Percentiles rank a stretch among this genome's conserved stretches.
phyloP scores from a whole-genome alignment of 768 basidiomycete genomes.

The Cystobasidium tubakii region DNA sequence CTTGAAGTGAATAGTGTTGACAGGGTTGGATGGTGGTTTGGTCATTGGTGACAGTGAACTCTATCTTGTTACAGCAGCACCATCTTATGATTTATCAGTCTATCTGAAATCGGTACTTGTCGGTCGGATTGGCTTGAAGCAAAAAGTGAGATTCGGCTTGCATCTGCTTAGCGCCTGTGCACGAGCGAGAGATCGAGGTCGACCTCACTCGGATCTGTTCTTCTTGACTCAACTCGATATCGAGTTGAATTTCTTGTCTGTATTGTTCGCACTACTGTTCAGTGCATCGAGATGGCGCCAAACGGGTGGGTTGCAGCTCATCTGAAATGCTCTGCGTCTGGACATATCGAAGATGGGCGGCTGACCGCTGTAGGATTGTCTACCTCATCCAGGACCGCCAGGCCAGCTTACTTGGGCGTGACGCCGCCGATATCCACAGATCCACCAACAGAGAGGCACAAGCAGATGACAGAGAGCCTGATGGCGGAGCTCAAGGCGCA shows the following conservation, averaged over 20 bases:
- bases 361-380: not conserved
- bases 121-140: not conserved
- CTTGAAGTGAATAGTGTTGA: too few relatives aligned
- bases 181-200: not conserved
- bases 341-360: not conserved
- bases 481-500: conserved; percentile 85
- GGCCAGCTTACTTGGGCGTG: conserved; percentile 40
- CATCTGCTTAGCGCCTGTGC: too few relatives aligned
- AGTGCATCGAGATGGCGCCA: not conserved
- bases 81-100: too few relatives aligned
- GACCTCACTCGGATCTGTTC: not conserved
- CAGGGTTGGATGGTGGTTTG: too few relatives aligned
- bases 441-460: conserved; percentile 45
- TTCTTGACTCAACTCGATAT: not conserved
- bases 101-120: not conserved
- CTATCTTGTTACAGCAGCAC: too few relatives aligned
- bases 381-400: not conserved
- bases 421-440: conserved; percentile 60
- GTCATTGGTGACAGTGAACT: too few relatives aligned
- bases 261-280: not conserved
- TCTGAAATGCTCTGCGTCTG: not conserved
- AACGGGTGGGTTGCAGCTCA: not conserved
- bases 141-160: not conserved
- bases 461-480: conserved; percentile 71
- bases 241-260: not conserved